Conservation (phyloP, 2,329 filamentous ascomycete genomes). For the Trichophyton benhamiae region DNA sequence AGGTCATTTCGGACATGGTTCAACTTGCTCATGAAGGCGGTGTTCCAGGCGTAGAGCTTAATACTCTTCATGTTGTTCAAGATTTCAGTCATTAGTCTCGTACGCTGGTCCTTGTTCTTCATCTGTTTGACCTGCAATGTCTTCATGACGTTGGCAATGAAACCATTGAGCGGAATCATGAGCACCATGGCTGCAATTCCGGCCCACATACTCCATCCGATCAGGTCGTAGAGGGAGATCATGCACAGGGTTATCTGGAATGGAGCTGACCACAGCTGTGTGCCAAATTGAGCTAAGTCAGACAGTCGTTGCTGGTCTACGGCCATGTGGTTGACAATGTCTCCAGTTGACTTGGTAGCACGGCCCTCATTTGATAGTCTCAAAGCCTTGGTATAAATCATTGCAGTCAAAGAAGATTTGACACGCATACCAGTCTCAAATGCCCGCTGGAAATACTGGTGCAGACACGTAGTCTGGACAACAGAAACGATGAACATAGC, state of each 20-base stretch:
- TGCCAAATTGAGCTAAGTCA: slow-evolving; percentile 87
- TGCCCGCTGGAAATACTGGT: slow-evolving; percentile 93
- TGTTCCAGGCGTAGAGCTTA: slow-evolving; percentile 96
- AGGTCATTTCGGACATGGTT: slow-evolving; percentile 93
- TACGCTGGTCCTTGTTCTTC: slow-evolving; percentile 96
- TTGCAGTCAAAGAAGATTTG: slow-evolving; percentile 76
- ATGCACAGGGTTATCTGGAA: slow-evolving; percentile 96
- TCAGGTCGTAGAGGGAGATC: slow-evolving; percentile 87
- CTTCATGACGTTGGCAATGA: slow-evolving; percentile 89
- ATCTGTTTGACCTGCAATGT: slow-evolving; percentile 90
- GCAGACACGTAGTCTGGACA: slow-evolving; percentile 76
- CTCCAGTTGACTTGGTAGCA: slow-evolving; percentile 77
- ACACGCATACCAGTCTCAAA: slow-evolving; percentile 96
- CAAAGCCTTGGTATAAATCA: slow-evolving; percentile 87
- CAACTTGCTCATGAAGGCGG: slow-evolving; percentile 93
- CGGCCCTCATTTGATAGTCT: slow-evolving; percentile 87
- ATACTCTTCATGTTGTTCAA: slow-evolving; percentile 99
- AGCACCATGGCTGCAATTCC: slow-evolving; percentile 90
- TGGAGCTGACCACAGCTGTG: slow-evolving; percentile 91
- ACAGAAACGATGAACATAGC: slow-evolving; percentile 85
- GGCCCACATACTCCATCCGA: slow-evolving; percentile 89
- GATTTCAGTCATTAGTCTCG: slow-evolving; percentile 90
- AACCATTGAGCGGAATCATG: slow-evolving; percentile 92
- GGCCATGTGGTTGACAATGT: slow-evolving; percentile 99
- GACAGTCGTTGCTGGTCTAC: slow-evolving; percentile 92